Base-by-base conservation (phyloP, 2,329 filamentous ascomycete genomes). In the Xylaria digitata region DNA sequence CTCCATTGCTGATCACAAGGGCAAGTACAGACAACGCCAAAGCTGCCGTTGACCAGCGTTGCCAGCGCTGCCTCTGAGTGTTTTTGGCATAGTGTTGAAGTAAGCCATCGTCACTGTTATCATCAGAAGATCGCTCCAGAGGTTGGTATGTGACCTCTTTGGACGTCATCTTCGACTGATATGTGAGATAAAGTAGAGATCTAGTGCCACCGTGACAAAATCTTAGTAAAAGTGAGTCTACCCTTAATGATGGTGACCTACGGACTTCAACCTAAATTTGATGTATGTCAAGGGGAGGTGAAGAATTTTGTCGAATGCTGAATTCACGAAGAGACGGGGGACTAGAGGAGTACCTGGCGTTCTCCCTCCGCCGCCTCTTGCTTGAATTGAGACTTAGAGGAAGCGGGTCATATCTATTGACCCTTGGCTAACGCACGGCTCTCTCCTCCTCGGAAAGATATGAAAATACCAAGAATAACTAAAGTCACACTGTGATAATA, bases 1-100 rank as follows among this genome's bases (percentile, higher is more conserved):
- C 17, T 30, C 46, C 46, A 50, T 50, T 50, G 46, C 46, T 50
- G 2, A 50, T 50, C 46, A 30, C 13, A 17, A 50, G 46, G 46
- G 46, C 46, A 50, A 50, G 23, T 30, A 50, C 17, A 13, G 5
- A 30, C 8, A 50, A 50, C 30, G 6, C 46, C 46, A 9, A 30
- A 48, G n/a, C 45, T 7, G 21, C 46, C 5, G 46, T 15, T 15
- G 26, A 50, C 34, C 11, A 13, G 26, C 26, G 26, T 26, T 26
- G 34, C 46, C 46, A 50, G 23, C 46, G 46, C 21, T 30, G 46
- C 13, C 46, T 50, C 17, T 21, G 9, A 32, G 46, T 15, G 13
- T 50, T 50, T 11, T 30, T 15, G 13, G 23, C 46, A 30, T 50
- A 50, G 13, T 50, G 46, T 15, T 50, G 46, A 50, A 50, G 46